Conservation (phyloP, 495 filamentous ascomycete species). For the Mytilinidion resinicola region DNA sequence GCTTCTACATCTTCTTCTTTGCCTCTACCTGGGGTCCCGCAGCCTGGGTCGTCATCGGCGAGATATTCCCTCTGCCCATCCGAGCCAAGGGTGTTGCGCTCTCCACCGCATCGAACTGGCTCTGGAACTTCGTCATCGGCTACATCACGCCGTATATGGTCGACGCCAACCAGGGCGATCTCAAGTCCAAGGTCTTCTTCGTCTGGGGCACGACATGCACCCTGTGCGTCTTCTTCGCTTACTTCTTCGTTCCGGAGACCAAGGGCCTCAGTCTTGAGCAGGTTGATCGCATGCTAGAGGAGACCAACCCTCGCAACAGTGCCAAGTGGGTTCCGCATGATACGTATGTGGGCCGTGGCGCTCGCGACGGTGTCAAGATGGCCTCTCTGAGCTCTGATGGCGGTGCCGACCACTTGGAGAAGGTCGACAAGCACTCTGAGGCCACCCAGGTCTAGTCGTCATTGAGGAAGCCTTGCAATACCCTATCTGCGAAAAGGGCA, state of each 20-base stretch:
- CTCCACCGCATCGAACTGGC: conserved; percentile 80
- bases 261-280: conserved; percentile 85
- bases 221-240: conserved; percentile 61
- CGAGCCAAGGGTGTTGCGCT: conserved; percentile 73
- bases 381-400: background rate
- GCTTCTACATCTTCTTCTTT: conserved; percentile 53
- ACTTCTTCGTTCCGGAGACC: conserved; percentile 75
- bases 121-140: conserved; percentile 64
- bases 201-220: conserved; percentile 68
- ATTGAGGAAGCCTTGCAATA: no score
- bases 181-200: conserved; percentile 70
- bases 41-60: conserved; percentile 80
- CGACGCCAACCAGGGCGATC: conserved; percentile 52
- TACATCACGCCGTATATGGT: conserved; percentile 79
- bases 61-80: conserved; percentile 80
- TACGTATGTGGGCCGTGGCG: conserved; percentile 50
- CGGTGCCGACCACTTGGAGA: background rate
- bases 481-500: no score
- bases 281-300: conserved; percentile 84
- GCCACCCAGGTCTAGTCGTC: no score
- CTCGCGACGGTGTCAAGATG: background rate
- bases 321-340: conserved; percentile 61
- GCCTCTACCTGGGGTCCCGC: conserved; percentile 43
- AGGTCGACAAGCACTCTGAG: background rate
- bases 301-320: conserved; percentile 62